phyloP scores from a whole-genome alignment of 192 early-diverging fungal genomes.

The Linnemannia zychae region DNA sequence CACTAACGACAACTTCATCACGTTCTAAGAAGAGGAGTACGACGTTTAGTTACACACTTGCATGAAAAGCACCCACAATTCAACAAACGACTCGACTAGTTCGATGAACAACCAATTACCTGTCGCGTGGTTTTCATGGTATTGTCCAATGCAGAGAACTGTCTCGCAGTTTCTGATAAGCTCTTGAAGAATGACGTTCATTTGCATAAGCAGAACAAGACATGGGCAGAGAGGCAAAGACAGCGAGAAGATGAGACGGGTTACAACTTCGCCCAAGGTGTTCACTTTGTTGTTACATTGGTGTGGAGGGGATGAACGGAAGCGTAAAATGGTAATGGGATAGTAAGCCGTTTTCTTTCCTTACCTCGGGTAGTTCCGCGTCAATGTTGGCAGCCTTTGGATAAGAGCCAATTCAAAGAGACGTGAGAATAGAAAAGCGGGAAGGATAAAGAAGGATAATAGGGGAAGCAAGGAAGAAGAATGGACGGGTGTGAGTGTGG shows the following conservation, averaged over 20 bases:
- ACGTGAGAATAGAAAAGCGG: background rate
- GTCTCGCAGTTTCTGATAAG: slow-evolving; percentile 34
- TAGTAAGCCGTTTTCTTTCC: background rate
- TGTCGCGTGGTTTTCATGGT: slow-evolving; percentile 41
- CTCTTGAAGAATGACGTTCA: slow-evolving; percentile 16
- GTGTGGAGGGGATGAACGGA: background rate
- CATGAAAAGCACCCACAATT: background rate
- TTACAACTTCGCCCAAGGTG: background rate
- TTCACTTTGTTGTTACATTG: background rate
- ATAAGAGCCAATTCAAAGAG: background rate
- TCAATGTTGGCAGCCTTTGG: slow-evolving; percentile 18
- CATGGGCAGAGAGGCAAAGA: background rate
- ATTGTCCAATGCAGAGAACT: slow-evolving; percentile 34
- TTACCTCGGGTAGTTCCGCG: slow-evolving; percentile 24
- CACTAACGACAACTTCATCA: slow-evolving; percentile 17
- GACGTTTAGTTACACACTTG: background rate
- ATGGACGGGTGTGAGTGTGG: background rate
- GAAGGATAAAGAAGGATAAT: background rate
- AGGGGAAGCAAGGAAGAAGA: background rate
- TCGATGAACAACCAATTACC: slow-evolving; percentile 4
- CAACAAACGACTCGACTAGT: background rate
- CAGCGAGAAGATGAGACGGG: background rate
- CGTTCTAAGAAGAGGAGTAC: slow-evolving; percentile 36
- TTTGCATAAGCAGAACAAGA: background rate
- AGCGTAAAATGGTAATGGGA: background rate